Evolutionary conservation across 345 rosid species (phyloP), one percentile per base, ranked within the genome.

Genomic region (Salix suchowensis): DNA sequence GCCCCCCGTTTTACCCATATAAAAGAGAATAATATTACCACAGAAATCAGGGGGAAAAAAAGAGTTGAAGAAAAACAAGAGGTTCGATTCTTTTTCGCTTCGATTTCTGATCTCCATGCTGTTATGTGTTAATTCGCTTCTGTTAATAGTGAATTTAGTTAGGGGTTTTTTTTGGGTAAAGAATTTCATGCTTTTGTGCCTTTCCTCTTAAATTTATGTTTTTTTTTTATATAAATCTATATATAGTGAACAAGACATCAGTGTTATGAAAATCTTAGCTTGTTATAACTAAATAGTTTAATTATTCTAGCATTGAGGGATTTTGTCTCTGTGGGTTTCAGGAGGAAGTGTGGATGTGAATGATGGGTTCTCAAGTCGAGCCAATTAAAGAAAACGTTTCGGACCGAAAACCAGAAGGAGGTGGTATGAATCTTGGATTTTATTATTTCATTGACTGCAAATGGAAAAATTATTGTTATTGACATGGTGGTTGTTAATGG

Each of bases 341-440:
- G 60, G 60, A 21, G 60, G 24, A 21, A 54, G 60, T 7, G 24
- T 54, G 60, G 67, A 68, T 44, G 74, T 82, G 37, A 76, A 76
- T 54, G 78, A 86, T 75, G 86, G 71, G 74, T 52, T 74, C 72
- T 42, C 82, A 74, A 79, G 77, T 79, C 23, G 84, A 76, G 67
- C 26, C 80, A 30, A 77, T 58, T 46, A 76, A 83, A 68, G 84
- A 82, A 46, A 83, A 42, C 24, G 80, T 50, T 83, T 78, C 81
- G 2, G 86, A 75, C 61, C 39, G 77, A 24, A 64, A 77, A 66
- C 74, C 71, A 32, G 84, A 70, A 62, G 84, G 73, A 52, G 62
- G 37, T 11, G 85, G 94, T 88, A 73, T 65, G 76, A 70, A 48
- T 67, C 71, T 24, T 4, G 23, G 52, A 34, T 75, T 74, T 40